Conservation (phyloP, 2,329 filamentous ascomycete species). For the Amauroascus niger region DNA sequence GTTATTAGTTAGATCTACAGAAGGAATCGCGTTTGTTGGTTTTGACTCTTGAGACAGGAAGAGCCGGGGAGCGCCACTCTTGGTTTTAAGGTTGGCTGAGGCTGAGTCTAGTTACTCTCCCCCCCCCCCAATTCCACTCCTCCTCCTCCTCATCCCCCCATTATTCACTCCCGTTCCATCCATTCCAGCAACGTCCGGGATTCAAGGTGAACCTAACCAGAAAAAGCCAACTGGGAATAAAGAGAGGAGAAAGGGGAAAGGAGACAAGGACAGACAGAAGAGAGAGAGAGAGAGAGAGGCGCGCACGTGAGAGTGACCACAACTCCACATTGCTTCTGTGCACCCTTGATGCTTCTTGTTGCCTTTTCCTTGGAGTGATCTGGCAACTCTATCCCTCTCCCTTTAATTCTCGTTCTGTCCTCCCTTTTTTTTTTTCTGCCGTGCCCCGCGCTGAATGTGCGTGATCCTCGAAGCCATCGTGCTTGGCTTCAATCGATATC, state of each 20-base stretch:
- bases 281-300: too few species aligned
- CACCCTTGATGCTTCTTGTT: not conserved
- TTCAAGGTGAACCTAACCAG: too few species aligned
- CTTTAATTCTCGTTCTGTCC: not conserved
- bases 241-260: too few species aligned
- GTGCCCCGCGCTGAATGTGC: constrained; percentile 11
- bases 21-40: not conserved
- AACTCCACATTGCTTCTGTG: not conserved
- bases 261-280: too few species aligned
- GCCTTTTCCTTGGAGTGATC: too few species aligned
- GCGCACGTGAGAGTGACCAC: too few species aligned
- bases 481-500: constrained; percentile 6
- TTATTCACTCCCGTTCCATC: not conserved
- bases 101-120: constrained; percentile 11
- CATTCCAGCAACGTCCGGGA: not conserved
- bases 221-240: too few species aligned
- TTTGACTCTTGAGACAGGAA: not conserved
- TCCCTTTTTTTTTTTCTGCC: not conserved
- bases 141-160: too few species aligned
- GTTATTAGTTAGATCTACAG: too few species aligned
- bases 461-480: not conserved
- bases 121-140: not conserved
- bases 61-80: constrained; percentile 7
- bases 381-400: not conserved
- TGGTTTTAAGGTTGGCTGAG: constrained; percentile 3